Evolutionary conservation across 495 filamentous ascomycete genomes (phyloP), one percentile per base, ranked within the genome.

Genomic region (Penicillium paxilli): DNA sequence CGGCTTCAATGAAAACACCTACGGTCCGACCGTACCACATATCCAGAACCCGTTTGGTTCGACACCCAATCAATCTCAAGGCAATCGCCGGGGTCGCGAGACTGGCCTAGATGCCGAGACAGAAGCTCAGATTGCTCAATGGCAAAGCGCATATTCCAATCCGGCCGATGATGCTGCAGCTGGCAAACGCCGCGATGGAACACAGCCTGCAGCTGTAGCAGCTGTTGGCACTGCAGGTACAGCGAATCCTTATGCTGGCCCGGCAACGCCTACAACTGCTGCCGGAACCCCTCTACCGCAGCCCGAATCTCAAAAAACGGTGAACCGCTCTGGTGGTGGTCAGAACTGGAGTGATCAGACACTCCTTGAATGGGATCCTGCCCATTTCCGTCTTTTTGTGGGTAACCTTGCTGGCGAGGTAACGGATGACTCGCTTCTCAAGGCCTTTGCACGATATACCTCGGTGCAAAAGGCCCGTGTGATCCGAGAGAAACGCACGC

Each of bases 401-500:
- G 94, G 94, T 44, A 98, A 98, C 66, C 83, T 98, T 21, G 95
- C 94, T n/a, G 94, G 94, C 50, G 94, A 98, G 75, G 94, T 96
- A 10, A 98, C 95, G 5, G 95, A 98, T 69, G 94, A 98, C 32
- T 93, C 90, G 2, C 73, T 98, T 9, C 77, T 93, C 60, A 98
- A 98, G 71, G 94, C 94, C 1, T 98, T 98, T 62, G 76, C 89
- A 1, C 85, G 87, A 51, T 98, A 95, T 78, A 79, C 84, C 16
- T 93, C 90, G 6, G 83, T 98, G 23, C 86, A 91, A 60, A 96
- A 96, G 70, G 92, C 92, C 9, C 86, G 93, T 9, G 95, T 98
- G n/a, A 84, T 98, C 50, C 81, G 94, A 28, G 95, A 98, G 74
- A 98, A 98, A 74, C 83, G 89, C 17, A 96, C 93, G 3, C 92